phyloP scores from a whole-genome alignment of 148 eudicot species.

The Limonium bicolor region DNA sequence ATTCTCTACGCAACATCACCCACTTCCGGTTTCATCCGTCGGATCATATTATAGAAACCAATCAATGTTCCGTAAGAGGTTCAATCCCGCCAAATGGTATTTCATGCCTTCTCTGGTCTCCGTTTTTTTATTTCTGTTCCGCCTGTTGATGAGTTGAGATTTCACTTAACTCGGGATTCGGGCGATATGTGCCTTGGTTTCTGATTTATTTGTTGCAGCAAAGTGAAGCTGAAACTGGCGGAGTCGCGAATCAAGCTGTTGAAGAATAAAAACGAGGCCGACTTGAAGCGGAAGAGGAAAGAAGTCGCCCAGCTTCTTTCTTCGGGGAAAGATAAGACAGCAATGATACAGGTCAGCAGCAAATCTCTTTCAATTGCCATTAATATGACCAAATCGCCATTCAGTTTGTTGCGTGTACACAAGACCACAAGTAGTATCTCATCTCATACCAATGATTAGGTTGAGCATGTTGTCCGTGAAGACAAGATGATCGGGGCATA shows the following conservation, averaged over 20 bases:
- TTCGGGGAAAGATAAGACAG: conserved; percentile 69
- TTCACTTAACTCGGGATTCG: background rate
- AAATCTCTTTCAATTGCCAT: no score
- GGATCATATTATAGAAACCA: no score
- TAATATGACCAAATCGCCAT: no score
- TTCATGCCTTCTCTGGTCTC: no score
- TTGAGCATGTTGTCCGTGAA: conserved; percentile 92
- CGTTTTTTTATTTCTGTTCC: background rate
- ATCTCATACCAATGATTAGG: no score
- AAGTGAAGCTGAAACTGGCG: conserved; percentile 76
- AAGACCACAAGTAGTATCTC: no score
- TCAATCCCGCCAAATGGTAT: conserved; percentile 88
- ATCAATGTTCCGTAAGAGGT: conserved; percentile 73
- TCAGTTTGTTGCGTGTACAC: no score
- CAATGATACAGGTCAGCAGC: conserved; percentile 75
- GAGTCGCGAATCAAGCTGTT: conserved; percentile 60
- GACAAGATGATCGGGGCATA: conserved; percentile 82
- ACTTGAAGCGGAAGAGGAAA: conserved; percentile 51
- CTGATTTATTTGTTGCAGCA: conserved; percentile 51
- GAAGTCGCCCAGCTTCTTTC: conserved; percentile 83
- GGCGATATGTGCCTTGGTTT: no score
- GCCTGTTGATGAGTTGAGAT: conserved; percentile 1
- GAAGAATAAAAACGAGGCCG: conserved; percentile 85
- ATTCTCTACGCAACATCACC: no score
- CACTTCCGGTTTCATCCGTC: no score